Evolutionary conservation across 331 rosid species (phyloP).

Genomic region (Malus hybrid): DNA sequence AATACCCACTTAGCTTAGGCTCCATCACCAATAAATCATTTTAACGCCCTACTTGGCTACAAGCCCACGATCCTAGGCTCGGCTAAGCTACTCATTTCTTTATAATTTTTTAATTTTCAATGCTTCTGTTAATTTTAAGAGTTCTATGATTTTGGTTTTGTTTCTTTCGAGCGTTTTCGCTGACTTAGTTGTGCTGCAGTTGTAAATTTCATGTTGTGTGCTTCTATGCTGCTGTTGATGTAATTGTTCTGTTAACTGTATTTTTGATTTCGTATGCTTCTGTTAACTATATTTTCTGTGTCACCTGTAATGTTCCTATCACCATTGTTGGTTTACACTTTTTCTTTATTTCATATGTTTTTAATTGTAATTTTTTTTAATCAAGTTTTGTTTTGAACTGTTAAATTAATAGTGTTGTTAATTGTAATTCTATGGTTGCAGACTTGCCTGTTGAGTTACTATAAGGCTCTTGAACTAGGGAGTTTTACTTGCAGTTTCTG

Average conservation of each 20-base stretch:
- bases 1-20: too few species aligned
- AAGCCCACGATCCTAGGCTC: too few species aligned
- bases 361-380: neutral
- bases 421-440: neutral
- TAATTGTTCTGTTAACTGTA: neutral
- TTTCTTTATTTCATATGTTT: neutral
- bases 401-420: neutral
- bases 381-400: neutral
- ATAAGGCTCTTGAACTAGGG: neutral
- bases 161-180: neutral
- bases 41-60: too few species aligned
- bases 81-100: too few species aligned
- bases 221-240: neutral
- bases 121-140: neutral
- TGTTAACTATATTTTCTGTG: neutral
- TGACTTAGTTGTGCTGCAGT: neutral
- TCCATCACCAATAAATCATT: too few species aligned
- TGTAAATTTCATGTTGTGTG: neutral
- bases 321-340: neutral
- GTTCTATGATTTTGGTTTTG: neutral
- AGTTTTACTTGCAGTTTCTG: neutral
- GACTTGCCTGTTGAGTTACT: neutral
- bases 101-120: neutral
- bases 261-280: neutral
- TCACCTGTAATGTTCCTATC: neutral